phyloP scores from a whole-genome alignment of 129 eudicot species.

The carrot (Daucus carota) region DH1_v3.0 NC_030382.2:43537001-43537500 shows the following conservation, averaged over 20 bases:
- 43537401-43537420: background rate
- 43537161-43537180: background rate
- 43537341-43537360: too few species aligned
- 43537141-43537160: background rate
- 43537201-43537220: background rate
- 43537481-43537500: background rate
- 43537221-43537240: background rate
- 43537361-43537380: background rate
- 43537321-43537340: background rate
- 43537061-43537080: background rate
- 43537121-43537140: background rate
- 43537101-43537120: too few species aligned
- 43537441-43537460: background rate
- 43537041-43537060: background rate
- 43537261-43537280: background rate
- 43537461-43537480: background rate
- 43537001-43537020: background rate
- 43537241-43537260: background rate
- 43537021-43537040: background rate
- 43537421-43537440: conserved; percentile 4
- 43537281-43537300: background rate
- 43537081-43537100: background rate
- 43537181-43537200: background rate
- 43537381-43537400: background rate
- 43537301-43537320: background rate